A percentile compares a stretch with the other conserved stretches of the same genome.
phyloP scores from a whole-genome alignment of 345 rosid genomes.

The Alliaria petiolata region DNA sequence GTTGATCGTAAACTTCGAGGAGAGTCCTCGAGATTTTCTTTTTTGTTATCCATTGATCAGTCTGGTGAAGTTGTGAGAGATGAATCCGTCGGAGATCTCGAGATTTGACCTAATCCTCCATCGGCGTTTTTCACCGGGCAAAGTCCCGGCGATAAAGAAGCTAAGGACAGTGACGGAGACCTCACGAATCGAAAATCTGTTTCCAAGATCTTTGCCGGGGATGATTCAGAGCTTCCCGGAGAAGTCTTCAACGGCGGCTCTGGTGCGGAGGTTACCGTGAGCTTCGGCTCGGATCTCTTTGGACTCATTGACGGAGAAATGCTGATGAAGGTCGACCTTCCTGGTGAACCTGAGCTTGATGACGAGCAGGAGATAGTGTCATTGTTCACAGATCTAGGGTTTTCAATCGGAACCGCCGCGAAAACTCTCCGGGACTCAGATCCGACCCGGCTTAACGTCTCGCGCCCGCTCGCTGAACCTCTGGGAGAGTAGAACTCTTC shows the following conservation, averaged over 20 bases:
- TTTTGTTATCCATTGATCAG: conserved; percentile 24
- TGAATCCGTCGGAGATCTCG: conserved; percentile 39
- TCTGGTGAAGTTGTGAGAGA: conserved; percentile 52
- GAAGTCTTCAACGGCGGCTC: conserved; percentile 24
- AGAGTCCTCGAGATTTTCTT: conserved; percentile 26
- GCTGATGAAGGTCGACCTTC: conserved; percentile 72
- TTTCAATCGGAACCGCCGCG: conserved; percentile 29
- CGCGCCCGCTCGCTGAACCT: conserved; percentile 62
- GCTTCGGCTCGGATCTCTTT: conserved; percentile 52
- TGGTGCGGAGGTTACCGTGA: conserved; percentile 14
- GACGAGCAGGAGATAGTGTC: conserved; percentile 55
- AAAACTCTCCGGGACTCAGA: conserved; percentile 70
- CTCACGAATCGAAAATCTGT: conserved; percentile 21
- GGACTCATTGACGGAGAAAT: conserved; percentile 77
- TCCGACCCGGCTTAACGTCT: conserved; percentile 55
- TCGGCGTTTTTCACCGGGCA: conserved; percentile 27
- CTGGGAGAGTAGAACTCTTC: conserved; percentile 95
- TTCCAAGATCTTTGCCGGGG: conserved; percentile 20
- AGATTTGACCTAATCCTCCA: conserved; percentile 33
- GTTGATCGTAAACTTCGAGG: conserved; percentile 35
- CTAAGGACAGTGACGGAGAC: conserved; percentile 38
- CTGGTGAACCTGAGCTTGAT: conserved; percentile 72
- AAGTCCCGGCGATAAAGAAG: conserved; percentile 38
- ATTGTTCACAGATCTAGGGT: conserved; percentile 38
- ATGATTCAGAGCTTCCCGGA: conserved; percentile 13